A percentile compares a stretch with the other conserved stretches of the same genome.
Evolutionary conservation across 2,329 filamentous ascomycete species (phyloP).

Genomic region (Onygenales sp.): DNA sequence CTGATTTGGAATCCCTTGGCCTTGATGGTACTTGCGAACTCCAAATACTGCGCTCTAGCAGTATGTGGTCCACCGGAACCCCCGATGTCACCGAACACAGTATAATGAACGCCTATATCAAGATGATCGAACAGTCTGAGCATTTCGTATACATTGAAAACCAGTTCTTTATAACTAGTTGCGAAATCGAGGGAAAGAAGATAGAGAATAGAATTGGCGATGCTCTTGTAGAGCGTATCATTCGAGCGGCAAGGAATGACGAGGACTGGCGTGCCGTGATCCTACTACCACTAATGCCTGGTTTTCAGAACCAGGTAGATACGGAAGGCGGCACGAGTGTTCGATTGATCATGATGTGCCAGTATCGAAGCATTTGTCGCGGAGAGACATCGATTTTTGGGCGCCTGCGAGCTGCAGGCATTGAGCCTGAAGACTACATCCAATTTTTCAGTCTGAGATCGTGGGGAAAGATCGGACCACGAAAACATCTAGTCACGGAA

Average conservation of each 20-base stretch:
- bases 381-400: slow-evolving; percentile 86
- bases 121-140: slow-evolving; percentile 62
- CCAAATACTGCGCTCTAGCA: slow-evolving; percentile 85
- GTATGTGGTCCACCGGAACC: slow-evolving; percentile 53
- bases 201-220: slow-evolving; percentile 79
- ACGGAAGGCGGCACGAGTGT: slow-evolving; percentile 78
- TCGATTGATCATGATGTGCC: slow-evolving; percentile 94
- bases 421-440: slow-evolving; percentile 71
- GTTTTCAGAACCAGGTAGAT: slow-evolving; percentile 84
- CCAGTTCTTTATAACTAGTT: slow-evolving; percentile 84
- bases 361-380: slow-evolving; percentile 91
- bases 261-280: slow-evolving; percentile 88
- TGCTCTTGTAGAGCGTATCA: slow-evolving; percentile 83
- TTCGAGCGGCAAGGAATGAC: slow-evolving; percentile 68
- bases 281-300: slow-evolving; percentile 81
- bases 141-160: slow-evolving; percentile 98
- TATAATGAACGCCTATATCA: slow-evolving; percentile 82
- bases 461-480: slow-evolving; percentile 86
- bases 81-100: slow-evolving; percentile 57
- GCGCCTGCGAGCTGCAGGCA: slow-evolving; percentile 61
- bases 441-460: slow-evolving; percentile 91
- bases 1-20: slow-evolving; percentile 77
- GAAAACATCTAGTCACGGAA: slow-evolving; percentile 66
- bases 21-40: slow-evolving; percentile 92
- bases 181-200: slow-evolving; percentile 75